These are phyloP conservation scores for Penicillium goetzii DNA, from an alignment of 495 filamentous ascomycete species.

Conservation along the genomic window DNA sequence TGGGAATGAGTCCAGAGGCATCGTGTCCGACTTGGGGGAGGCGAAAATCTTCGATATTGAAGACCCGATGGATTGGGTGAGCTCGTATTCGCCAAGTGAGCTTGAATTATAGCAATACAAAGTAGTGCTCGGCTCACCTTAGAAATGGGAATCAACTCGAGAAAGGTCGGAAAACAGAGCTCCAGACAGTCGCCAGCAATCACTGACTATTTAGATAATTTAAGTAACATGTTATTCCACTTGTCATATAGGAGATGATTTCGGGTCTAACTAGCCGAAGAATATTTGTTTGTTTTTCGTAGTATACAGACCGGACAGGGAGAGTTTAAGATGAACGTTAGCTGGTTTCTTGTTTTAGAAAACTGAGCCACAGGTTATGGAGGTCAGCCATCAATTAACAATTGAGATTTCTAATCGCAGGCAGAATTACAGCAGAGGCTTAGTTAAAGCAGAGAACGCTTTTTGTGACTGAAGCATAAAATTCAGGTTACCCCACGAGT, in stretches of 20 bases:
- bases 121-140: too few species aligned
- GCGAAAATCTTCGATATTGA: too few species aligned
- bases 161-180: too few species aligned
- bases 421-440: slow-evolving; percentile 1
- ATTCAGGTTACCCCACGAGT: slow-evolving; percentile 4
- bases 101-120: too few species aligned
- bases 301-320: slow-evolving; percentile 4
- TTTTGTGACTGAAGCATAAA: slow-evolving; percentile 3
- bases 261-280: background rate
- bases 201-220: too few species aligned
- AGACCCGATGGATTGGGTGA: too few species aligned
- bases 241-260: background rate
- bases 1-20: slow-evolving; percentile 9
- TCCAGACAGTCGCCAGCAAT: too few species aligned
- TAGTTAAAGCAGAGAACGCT: slow-evolving; percentile 3
- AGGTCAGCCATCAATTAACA: slow-evolving; percentile 1
- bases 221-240: too few species aligned
- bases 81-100: too few species aligned
- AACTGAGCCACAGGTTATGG: slow-evolving; percentile 4
- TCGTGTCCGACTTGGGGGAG: background rate
- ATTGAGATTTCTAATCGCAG: slow-evolving; percentile 4
- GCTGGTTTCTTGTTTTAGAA: slow-evolving; percentile 3
- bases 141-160: too few species aligned
- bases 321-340: background rate
- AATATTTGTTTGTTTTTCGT: slow-evolving; percentile 5